Evolutionary conservation across 1,139 yeast genomes (phyloP), one percentile per base, ranked within the genome.

Genomic region (Yamadazyma pseudoaaseri): DNA sequence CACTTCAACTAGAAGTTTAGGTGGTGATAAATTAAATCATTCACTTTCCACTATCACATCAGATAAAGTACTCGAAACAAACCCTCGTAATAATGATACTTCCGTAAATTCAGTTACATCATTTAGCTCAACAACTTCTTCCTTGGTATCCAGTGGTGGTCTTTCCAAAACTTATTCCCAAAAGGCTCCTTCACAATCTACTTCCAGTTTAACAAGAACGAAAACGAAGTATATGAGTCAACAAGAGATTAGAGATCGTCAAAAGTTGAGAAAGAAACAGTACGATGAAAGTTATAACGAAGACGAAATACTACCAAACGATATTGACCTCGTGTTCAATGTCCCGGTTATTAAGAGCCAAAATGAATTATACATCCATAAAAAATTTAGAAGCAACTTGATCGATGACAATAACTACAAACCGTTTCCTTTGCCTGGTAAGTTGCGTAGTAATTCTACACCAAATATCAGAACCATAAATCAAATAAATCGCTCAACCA

Each of bases 241-340:
- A 5, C 55, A 62, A 37, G 73, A 68, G 41, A 52, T 61, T 8
- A 68, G 65, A 43, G 68, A 62, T 38, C 51, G 76, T 35, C 58
- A 62, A 43, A 57, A 57, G 35, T 51, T 60, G 33, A 56, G 74
- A 16, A 70, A 69, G 45, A 60, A 70, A 43, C 51, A 56, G 30
- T 69, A 68, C 42, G 75, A 70, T 37, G 73, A 68, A 25, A 60
- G 64, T 43, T 70, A 66, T 34, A 58, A 60, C 40, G 75, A 70
- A 37, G 73, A 67, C 35, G 71, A 65, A 31, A 60, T 68, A 13
- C 45, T 65, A 26, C 49, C 60, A 11, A 60, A 61, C 42, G 73
- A 67, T 40, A 49, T 65, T 36, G 69, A 65, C 36, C 52, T 67
- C 29, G 65, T 68, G 5, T 70, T 69, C 44, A 70, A 70, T 40